Conservation (phyloP, 352 stramenopile species). For the Pythium oligandrum region DNA sequence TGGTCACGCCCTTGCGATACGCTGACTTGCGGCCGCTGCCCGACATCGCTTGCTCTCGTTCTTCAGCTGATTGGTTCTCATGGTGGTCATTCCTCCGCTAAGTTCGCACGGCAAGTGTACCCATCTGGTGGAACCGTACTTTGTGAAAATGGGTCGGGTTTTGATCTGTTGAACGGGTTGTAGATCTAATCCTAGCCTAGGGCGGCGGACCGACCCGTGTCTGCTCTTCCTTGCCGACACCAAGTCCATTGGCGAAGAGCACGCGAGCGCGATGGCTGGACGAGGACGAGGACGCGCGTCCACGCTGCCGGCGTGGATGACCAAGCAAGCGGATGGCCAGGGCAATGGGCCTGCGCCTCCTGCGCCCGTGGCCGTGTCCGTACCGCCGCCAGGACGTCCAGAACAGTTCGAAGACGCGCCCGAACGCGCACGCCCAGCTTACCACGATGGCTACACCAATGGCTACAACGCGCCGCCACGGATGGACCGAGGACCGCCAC, state of each 20-base stretch:
- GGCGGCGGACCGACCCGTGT: no score
- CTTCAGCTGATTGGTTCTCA: not conserved
- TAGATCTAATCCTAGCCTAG: no score
- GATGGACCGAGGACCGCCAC: slow-evolving; percentile 2
- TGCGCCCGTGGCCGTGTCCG: slow-evolving; percentile 2
- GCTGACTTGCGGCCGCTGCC: slow-evolving; percentile 85
- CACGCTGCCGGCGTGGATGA: slow-evolving; percentile 86
- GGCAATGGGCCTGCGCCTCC: slow-evolving; percentile 2
- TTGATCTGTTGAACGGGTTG: no score
- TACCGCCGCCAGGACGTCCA: slow-evolving; percentile 23
- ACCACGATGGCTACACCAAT: slow-evolving; percentile 2
- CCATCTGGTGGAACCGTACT: no score
- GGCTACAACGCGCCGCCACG: not conserved
- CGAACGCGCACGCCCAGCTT: slow-evolving; percentile 3
- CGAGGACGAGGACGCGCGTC: slow-evolving; percentile 63
- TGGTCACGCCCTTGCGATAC: slow-evolving; percentile 92
- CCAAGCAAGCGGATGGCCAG: slow-evolving; percentile 32
- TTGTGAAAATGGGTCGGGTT: no score
- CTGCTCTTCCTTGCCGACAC: no score
- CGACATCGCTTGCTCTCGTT: slow-evolving; percentile 58
- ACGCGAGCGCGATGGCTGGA: slow-evolving; percentile 52
- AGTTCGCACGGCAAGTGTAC: no score
- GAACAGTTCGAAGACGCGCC: slow-evolving; percentile 71
- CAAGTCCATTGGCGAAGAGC: not conserved
- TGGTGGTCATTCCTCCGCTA: no score